A percentile compares a stretch with the other conserved stretches of the same genome.
Evolutionary conservation across 2,329 filamentous ascomycete genomes (phyloP).

Genomic region (Ophiocordyceps polyrhachis-furcata): DNA sequence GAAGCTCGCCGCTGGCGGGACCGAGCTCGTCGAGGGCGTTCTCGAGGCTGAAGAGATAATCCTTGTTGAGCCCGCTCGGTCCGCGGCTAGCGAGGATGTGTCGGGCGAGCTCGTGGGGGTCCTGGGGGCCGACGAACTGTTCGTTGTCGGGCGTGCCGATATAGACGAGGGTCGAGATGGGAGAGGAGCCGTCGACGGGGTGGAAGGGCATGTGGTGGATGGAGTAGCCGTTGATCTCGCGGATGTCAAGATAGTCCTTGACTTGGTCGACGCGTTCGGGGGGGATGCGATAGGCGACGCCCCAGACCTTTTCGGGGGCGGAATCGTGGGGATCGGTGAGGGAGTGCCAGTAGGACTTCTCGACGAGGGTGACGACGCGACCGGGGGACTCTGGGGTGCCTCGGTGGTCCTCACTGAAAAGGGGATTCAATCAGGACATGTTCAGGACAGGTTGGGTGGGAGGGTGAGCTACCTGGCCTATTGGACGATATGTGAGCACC

Average conservation of each 20-base stretch:
- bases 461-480: conserved; percentile 1
- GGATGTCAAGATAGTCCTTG: conserved; percentile 77
- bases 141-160: conserved; percentile 87
- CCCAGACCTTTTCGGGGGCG: conserved; percentile 59
- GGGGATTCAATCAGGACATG: background rate
- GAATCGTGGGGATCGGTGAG: conserved; percentile 48
- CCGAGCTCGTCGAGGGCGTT: conserved; percentile 54
- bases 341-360: conserved; percentile 63
- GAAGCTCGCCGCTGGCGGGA: conserved; percentile 59
- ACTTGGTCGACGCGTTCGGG: conserved; percentile 59
- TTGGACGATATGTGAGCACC: background rate
- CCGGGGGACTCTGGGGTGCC: conserved; percentile 78
- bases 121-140: conserved; percentile 75
- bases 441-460: too few relatives aligned
- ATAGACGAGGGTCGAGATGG: conserved; percentile 54
- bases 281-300: conserved; percentile 75
- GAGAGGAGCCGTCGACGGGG: conserved; percentile 17
- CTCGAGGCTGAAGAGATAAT: conserved; percentile 75
- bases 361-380: conserved; percentile 83
- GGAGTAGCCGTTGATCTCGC: conserved; percentile 93
- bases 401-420: conserved; percentile 69
- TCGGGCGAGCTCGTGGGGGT: conserved; percentile 56
- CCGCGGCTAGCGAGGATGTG: conserved; percentile 64
- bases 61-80: conserved; percentile 74
- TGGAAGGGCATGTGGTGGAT: conserved; percentile 83